Evolutionary conservation across 768 basidiomycete genomes (phyloP).

Genomic region (Epithele typhae): DNA sequence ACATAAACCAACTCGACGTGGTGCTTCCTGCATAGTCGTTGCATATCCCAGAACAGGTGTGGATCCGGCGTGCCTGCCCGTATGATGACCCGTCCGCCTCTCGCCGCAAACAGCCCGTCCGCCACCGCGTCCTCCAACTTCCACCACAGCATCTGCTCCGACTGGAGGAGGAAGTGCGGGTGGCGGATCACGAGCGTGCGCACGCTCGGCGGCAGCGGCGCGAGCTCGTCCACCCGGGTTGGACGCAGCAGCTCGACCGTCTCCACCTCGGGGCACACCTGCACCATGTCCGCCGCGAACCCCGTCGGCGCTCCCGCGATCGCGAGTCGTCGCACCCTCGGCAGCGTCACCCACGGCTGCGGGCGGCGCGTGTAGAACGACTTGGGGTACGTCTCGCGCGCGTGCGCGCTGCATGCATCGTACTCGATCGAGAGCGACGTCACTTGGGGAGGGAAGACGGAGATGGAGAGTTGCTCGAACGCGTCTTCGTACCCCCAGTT

Average conservation of each 20-base stretch:
- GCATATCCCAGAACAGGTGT: conserved; percentile 1
- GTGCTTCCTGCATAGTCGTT: conserved; percentile 4
- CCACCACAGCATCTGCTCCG: conserved; percentile 13
- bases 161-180: neutral
- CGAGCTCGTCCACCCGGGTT: conserved; percentile 8
- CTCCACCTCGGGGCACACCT: conserved; percentile 12
- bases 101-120: conserved; percentile 6
- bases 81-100: conserved; percentile 5
- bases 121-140: conserved; percentile 8
- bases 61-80: conserved; percentile 14
- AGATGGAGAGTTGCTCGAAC: conserved; percentile 28
- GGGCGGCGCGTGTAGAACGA: conserved; percentile 10
- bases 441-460: conserved; percentile 29
- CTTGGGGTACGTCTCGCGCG: conserved; percentile 18
- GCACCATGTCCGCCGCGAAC: conserved; percentile 14
- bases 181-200: conserved; percentile 11
- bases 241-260: conserved; percentile 9
- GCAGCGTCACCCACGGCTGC: conserved; percentile 31
- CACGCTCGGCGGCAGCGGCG: conserved; percentile 10
- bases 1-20: conserved; percentile 9
- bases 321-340: conserved; percentile 23
- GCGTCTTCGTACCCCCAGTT: conserved; percentile 32
- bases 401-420: conserved; percentile 20
- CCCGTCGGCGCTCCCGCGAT: conserved; percentile 8
- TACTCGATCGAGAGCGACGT: conserved; percentile 31